Evolutionary conservation across 2,329 filamentous ascomycete genomes (phyloP), one percentile per base, ranked within the genome.

Genomic region (Ascochyta fabae): DNA sequence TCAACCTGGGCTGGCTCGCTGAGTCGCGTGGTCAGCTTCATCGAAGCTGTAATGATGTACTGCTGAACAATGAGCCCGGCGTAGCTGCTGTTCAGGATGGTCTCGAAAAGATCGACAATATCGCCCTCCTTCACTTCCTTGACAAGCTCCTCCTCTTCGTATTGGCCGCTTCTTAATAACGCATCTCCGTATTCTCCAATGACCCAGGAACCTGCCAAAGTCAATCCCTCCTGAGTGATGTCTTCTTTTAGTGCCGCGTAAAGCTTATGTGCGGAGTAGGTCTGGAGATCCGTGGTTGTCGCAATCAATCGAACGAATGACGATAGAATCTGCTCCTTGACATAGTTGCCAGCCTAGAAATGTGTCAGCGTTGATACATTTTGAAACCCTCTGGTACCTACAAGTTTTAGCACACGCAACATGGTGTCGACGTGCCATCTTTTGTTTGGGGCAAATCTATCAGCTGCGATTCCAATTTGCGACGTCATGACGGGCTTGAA

Each of bases 401-500:
- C 75, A 62, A 99, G 82, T 55, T 93, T 96, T 66, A 99, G 78
- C 23, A 99, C 92, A 22, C 96, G 86, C 49, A 99, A 82, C 88
- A 99, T 97, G 2, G 96, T 99, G 71, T 99, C 95, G 65, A 98
- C 89, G 73, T 99, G 95, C 95, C 95, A 99, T 73, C 95, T 85
- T 79, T 98, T 98, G 79, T 95, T 98, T 0, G 95, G 96, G 2
- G 95, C 91, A 77, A 92, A 99, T 63, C 94, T 88, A 76, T 99
- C 95, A 6, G 96, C 95, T 10, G 96, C 95, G 67, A 99, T 92
- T 23, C 95, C 95, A 74, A 99, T 99, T 72, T 99, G 95, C 48
- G 89, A 95, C 1, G 95, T 99, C 93, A 99, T 97, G 48, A 92
- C 91, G 6, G 95, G 91, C 79, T 99, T 99, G 81, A 99, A 99